A percentile compares a stretch with the other conserved stretches of the same genome.
phyloP scores from a whole-genome alignment of 257 asterid genomes.

The Fraxinus excelsior region DNA sequence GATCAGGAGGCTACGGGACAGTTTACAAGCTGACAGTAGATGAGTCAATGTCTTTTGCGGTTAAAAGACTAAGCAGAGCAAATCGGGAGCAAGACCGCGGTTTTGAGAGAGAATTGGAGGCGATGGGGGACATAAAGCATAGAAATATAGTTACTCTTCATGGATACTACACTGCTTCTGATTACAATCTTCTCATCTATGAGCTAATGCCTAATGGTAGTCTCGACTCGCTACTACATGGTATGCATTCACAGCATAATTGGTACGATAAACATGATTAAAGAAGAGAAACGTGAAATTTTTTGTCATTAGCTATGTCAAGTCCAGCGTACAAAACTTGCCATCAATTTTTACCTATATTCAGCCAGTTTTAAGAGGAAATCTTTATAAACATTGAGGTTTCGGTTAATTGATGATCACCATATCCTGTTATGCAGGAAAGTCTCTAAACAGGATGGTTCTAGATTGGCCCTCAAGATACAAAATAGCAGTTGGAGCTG shows the following conservation, averaged over 20 bases:
- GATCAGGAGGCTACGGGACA: constrained; percentile 88
- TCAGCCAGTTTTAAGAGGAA: not conserved
- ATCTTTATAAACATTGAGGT: not conserved
- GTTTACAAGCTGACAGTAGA: constrained; percentile 66
- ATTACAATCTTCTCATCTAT: constrained; percentile 81
- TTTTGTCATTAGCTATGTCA: not conserved
- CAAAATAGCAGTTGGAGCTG: constrained; percentile 83
- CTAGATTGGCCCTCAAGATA: constrained; percentile 79
- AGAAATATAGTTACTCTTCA: constrained; percentile 77
- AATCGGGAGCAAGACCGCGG: constrained; percentile 72
- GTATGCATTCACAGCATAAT: constrained; percentile 33
- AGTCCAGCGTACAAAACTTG: not conserved
- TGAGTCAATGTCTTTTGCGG: constrained; percentile 59
- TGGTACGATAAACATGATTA: not conserved
- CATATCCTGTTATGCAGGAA: constrained; percentile 48
- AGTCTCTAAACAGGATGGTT: constrained; percentile 45
- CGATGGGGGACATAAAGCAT: constrained; percentile 90
- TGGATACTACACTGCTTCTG: constrained; percentile 77
- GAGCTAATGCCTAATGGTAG: constrained; percentile 89
- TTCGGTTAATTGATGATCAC: not conserved
- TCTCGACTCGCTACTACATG: constrained; percentile 64
- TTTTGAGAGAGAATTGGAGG: constrained; percentile 81
- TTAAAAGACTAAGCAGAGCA: constrained; percentile 58
- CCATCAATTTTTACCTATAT: not conserved
- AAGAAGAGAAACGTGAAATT: not conserved